Percentiles rank a stretch among this genome's conserved stretches.
phyloP scores from a whole-genome alignment of 441 rosid genomes.

The Populus tomentosa region DNA sequence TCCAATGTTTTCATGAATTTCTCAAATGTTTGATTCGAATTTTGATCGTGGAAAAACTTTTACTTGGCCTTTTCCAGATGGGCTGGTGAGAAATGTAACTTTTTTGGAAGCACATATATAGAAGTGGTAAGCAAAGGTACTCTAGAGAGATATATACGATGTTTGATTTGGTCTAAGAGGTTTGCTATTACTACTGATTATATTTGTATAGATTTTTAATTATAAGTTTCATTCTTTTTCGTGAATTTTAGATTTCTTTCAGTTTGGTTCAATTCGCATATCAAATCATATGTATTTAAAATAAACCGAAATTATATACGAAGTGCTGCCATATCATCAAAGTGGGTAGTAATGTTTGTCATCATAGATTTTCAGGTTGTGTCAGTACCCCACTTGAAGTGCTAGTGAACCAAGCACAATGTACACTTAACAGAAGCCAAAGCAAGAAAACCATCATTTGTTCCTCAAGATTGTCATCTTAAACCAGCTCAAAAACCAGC shows the following conservation, averaged over 20 bases:
- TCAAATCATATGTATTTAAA: background rate
- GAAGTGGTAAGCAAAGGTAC: background rate
- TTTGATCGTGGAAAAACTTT: background rate
- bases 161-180: no score
- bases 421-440: background rate
- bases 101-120: background rate
- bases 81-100: background rate
- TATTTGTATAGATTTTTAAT: background rate
- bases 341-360: background rate
- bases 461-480: background rate
- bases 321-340: background rate
- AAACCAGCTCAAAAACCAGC: background rate
- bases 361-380: constrained; percentile 2
- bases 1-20: background rate
- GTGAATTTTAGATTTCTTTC: no score
- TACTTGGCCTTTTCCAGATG: background rate
- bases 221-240: no score
- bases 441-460: background rate
- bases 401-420: background rate
- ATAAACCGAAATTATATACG: background rate
- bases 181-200: background rate
- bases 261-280: background rate
- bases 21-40: background rate
- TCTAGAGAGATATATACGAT: background rate
- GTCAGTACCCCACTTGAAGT: background rate